Percentiles rank a stretch among this genome's conserved stretches.
Evolutionary conservation across 768 basidiomycete species (phyloP).

Genomic region (Lentinula raphanica): DNA sequence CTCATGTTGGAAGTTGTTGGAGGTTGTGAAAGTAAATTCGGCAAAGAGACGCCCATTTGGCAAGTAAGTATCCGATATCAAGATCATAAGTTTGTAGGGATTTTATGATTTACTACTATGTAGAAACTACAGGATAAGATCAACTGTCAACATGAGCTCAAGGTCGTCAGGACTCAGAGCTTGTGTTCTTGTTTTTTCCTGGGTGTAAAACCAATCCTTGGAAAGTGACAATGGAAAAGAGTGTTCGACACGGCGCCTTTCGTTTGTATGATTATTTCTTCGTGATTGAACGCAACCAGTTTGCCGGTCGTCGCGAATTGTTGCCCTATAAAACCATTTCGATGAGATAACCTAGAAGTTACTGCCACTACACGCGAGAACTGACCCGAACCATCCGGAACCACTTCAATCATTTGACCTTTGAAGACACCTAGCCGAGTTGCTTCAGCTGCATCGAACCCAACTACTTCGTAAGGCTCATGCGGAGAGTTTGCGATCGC

Average conservation of each 20-base stretch:
- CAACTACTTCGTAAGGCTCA: constrained; percentile 35
- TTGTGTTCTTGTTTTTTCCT: constrained; percentile 9
- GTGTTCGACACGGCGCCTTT: constrained; percentile 27
- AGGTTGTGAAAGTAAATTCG: not conserved
- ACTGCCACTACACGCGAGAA: not conserved
- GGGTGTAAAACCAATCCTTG: constrained; percentile 36
- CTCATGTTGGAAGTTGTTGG: not conserved
- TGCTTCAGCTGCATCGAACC: constrained; percentile 43
- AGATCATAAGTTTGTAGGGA: too few species aligned
- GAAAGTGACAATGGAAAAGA: constrained; percentile 47
- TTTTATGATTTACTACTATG: too few species aligned
- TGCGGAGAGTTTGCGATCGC: constrained; percentile 30
- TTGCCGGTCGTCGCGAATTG: constrained; percentile 42
- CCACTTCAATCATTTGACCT: constrained; percentile 34
- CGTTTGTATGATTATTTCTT: constrained; percentile 47
- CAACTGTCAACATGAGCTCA: too few species aligned
- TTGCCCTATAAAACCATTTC: constrained; percentile 22
- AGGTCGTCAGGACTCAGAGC: not conserved
- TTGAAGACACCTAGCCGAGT: constrained; percentile 32
- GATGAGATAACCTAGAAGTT: not conserved
- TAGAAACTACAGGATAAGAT: too few species aligned
- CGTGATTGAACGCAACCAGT: constrained; percentile 42
- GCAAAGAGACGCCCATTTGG: not conserved
- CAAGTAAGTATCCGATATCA: too few species aligned
- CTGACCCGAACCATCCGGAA: constrained; percentile 46